phyloP scores from a whole-genome alignment of 2,329 filamentous ascomycete genomes.

The Botrytis byssoidea region DNA sequence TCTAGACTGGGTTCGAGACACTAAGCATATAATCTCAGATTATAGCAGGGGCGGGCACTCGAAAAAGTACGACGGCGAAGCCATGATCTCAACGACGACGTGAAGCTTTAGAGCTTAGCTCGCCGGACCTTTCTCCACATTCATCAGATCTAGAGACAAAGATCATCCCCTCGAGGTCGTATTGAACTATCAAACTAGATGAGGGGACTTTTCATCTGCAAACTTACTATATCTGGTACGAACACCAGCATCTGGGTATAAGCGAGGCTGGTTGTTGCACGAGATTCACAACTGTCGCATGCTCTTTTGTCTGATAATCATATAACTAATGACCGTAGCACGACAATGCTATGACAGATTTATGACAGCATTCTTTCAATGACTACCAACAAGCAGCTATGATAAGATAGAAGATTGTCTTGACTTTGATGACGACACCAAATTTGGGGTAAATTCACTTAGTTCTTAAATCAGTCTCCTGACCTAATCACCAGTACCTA shows the following conservation, averaged over 20 bases:
- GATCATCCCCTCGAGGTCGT: not conserved
- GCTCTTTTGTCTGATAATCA: not conserved
- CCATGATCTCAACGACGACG: not conserved
- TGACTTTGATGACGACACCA: not conserved
- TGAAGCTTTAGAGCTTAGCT: not conserved
- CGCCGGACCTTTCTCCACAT: not conserved
- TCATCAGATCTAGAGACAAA: not conserved
- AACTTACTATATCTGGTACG: not conserved
- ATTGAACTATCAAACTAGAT: not conserved
- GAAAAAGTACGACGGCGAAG: not conserved
- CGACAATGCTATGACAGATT: not conserved
- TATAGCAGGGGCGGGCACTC: not conserved
- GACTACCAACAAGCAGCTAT: not conserved
- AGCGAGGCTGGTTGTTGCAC: slow-evolving; percentile 5
- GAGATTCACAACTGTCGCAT: slow-evolving; percentile 9
- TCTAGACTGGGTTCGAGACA: not conserved
- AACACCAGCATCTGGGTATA: not conserved
- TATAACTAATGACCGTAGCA: not conserved
- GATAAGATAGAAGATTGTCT: not conserved
- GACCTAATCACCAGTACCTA: slow-evolving; percentile 6
- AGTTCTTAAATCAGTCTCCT: not conserved
- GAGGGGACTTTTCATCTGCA: not conserved
- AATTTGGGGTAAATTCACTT: slow-evolving; percentile 1
- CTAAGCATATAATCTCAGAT: not conserved
- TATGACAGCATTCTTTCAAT: not conserved